Evolutionary conservation across 306 rosid genomes (phyloP), one percentile per base, ranked within the genome.

Genomic region (Cajanus cajan): DNA sequence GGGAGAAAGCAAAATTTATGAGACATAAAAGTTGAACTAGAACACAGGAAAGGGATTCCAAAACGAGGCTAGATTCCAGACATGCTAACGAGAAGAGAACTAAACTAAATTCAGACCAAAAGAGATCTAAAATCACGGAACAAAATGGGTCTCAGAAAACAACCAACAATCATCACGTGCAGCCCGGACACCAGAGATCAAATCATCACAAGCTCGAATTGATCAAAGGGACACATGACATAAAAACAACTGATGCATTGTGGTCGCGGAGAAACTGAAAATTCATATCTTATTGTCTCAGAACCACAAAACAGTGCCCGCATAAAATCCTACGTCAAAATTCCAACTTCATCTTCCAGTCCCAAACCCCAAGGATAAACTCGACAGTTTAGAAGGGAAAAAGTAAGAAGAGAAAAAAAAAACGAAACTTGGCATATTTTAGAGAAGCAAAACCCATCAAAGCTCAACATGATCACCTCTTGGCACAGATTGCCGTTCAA

Each of bases 381-480:
- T 78, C 86, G 44, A 55, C 15, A 73, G 15, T 22, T 71, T 12
- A 10, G 34, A 48, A 47, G 21, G 19, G 2, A 15, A 13, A 55
- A 73, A 31, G 8, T 24, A 15, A 12, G 10, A 41, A 16, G 34
- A 1, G 31, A 28, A 28, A 80, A 69, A 40, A 68, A 78, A 11
- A 28, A 21, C 0, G 0, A 57, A 88, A 85, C 44, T 84, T 80
- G 43, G 6, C 52, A 6, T 67, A 10, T 15, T 62, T 83, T 18
- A 58, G 51, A 5, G 71, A 79, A 54, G 80, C 50, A 74, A 84
- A 83, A 82, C 11, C 85, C 76, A 54, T 24, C 50, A 73, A 86
- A 63, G 54, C 19, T 66, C 34, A 24, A 75, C 64, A 70, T 43
- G 55, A 86, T 86, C 91, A 90, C 98, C 98, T 89, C 63, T 80